Percentiles rank a stretch among this genome's conserved stretches.
These are phyloP conservation scores for Dictyostelium intermedium DNA, from an alignment of 78 protist genomes.

Conservation along the genomic window DNA sequence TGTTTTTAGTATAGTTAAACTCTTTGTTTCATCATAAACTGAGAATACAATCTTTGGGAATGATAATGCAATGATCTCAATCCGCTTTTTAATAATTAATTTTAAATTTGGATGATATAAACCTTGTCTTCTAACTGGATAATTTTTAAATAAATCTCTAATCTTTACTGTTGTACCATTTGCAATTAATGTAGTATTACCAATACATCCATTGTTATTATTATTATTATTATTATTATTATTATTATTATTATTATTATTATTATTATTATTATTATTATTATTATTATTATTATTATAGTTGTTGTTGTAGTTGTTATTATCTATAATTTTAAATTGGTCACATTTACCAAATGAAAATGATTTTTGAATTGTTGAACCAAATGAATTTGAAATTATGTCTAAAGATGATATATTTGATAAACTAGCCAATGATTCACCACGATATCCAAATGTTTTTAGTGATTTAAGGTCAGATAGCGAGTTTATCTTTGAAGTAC, in stretches of 20 bases:
- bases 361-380: not conserved
- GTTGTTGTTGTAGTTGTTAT: too few species aligned
- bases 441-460: conserved; percentile 52
- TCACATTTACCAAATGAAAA: conserved; percentile 12
- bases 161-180: conserved; percentile 40
- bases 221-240: not conserved
- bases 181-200: not conserved
- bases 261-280: not conserved
- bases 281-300: not conserved
- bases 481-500: conserved; percentile 27
- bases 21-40: conserved; percentile 20
- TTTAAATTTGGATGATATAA: not conserved
- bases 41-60: conserved; percentile 25
- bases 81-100: not conserved
- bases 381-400: not conserved
- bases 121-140: conserved; percentile 60
- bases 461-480: conserved; percentile 6
- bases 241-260: too few species aligned
- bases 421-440: conserved; percentile 41
- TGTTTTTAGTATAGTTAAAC: not conserved
- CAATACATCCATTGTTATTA: not conserved
- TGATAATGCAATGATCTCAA: conserved; percentile 53
- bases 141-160: conserved; percentile 37
- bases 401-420: conserved; percentile 16
- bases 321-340: not conserved